Evolutionary conservation across 225 moss, liverwort and hornwort species (phyloP).

Genomic region (Antitrichia curtipendula): DNA sequence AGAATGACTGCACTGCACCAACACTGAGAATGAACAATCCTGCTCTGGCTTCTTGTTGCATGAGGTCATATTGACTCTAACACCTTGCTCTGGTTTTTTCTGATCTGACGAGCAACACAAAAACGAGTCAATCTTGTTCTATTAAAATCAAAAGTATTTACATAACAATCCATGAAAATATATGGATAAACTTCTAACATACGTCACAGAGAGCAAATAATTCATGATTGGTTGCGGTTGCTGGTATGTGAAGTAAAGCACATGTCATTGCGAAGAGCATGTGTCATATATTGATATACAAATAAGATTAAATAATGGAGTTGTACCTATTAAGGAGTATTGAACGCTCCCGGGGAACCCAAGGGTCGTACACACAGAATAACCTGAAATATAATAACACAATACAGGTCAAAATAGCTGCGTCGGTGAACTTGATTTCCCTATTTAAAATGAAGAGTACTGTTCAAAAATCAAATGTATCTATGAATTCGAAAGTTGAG

Average conservation of each 20-base stretch:
- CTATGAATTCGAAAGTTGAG: neutral
- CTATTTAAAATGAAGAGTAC: neutral
- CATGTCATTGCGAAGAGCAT: neutral
- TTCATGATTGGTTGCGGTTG: neutral
- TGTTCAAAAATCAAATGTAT: neutral
- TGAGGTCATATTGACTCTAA: slow-evolving; percentile 44
- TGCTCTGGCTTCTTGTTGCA: slow-evolving; percentile 10
- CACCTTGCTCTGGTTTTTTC: slow-evolving; percentile 58
- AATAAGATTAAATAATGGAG: neutral
- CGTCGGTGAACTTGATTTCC: neutral
- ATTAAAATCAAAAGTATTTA: neutral
- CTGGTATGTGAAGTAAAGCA: neutral
- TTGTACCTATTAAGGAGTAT: slow-evolving; percentile 32
- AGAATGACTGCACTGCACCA: slow-evolving; percentile 43
- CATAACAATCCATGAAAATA: neutral
- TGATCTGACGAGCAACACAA: slow-evolving; percentile 29
- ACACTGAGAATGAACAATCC: slow-evolving; percentile 58
- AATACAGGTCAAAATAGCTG: neutral
- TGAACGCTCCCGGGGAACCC: slow-evolving; percentile 28
- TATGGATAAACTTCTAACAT: neutral
- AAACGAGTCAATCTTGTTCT: neutral
- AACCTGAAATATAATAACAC: slow-evolving; percentile 12
- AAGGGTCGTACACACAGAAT: slow-evolving; percentile 42
- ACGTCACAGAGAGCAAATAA: neutral
- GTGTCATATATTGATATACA: neutral